Percentiles rank a stretch among this genome's conserved stretches.
Conservation (phyloP, 75 land plant genomes). For the Sequoiadendron giganteum region DNA sequence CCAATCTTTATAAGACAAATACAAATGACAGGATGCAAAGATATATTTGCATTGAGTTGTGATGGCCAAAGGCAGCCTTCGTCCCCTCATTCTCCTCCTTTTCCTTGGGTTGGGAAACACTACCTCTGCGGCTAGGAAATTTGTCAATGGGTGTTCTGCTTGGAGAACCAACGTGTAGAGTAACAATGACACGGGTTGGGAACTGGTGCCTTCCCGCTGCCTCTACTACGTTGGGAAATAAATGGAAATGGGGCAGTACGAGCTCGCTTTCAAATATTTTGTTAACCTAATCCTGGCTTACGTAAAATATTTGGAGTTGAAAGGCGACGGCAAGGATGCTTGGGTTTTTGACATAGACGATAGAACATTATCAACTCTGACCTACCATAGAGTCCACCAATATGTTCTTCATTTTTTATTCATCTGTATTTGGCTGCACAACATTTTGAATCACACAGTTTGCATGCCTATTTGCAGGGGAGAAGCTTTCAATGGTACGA, state of each 20-base stretch:
- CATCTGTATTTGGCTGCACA: not conserved
- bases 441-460: not conserved
- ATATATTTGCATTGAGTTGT: too few species aligned
- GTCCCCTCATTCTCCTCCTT: not conserved
- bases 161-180: slow-evolving; percentile 53
- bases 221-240: slow-evolving; percentile 41
- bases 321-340: slow-evolving; percentile 50
- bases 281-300: slow-evolving; percentile 30
- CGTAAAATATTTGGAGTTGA: slow-evolving; percentile 16
- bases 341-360: slow-evolving; percentile 95
- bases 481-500: slow-evolving; percentile 39
- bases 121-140: not conserved
- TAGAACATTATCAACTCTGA: slow-evolving; percentile 71
- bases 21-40: too few species aligned
- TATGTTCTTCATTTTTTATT: not conserved
- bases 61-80: not conserved
- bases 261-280: slow-evolving; percentile 41
- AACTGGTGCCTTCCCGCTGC: slow-evolving; percentile 46
- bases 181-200: slow-evolving; percentile 50
- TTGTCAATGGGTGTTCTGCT: not conserved
- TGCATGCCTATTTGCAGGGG: slow-evolving; percentile 24
- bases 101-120: not conserved
- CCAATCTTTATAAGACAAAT: too few species aligned
- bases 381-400: slow-evolving; percentile 45
- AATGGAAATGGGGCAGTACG: slow-evolving; percentile 44